Base-by-base conservation (phyloP, 441 rosid genomes). In the Aleurites moluccanus region DNA sequence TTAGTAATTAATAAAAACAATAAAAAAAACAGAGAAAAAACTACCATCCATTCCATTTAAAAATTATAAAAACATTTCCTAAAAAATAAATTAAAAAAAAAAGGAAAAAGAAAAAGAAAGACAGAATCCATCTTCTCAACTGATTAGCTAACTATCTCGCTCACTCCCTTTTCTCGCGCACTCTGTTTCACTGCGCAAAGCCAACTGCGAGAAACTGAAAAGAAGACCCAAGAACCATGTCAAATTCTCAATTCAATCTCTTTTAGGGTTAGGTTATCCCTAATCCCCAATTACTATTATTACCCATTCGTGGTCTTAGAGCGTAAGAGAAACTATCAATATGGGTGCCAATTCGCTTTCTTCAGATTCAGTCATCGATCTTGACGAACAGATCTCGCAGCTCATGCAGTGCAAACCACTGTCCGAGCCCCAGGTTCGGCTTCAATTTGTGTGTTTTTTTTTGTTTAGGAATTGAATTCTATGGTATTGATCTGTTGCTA, bases 371-470 rank as follows among this genome's bases (percentile, higher is more conserved):
- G 79, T 80, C 71, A 79, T 83, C 59, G 87, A 87, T 79, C 83
- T 89, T 23, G 91, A 88, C 74, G 87, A 89, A 78, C 86, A 89
- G 86, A 89, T 89, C 81, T 69, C 84, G 52, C 89, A 86, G 85
- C 89, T 89, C 69, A 88, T 86, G 88, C 93, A 89, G 87, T 89
- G 93, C 90, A 89, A 85, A 76, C 91, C 93, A 45, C 80, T 89
- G 45, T 86, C 91, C 2, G 91, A 89, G 53, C 88, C 83, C 63
- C 87, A 89, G 90, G 93, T 89, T 65, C 21, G 10, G 1, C 21
- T 73, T 57, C 66, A 11, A 38, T n/a, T n/a, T n/a, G n/a, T 30
- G 35, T 7, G 28, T 76, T 64, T 70, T 15, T 27, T 64, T 28
- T 47, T 40, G 28, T 23, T 45, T 52, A 35, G 45, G 27, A 10